Conservation (phyloP, 2,329 filamentous ascomycete genomes). For the Diplodia corticola region DNA sequence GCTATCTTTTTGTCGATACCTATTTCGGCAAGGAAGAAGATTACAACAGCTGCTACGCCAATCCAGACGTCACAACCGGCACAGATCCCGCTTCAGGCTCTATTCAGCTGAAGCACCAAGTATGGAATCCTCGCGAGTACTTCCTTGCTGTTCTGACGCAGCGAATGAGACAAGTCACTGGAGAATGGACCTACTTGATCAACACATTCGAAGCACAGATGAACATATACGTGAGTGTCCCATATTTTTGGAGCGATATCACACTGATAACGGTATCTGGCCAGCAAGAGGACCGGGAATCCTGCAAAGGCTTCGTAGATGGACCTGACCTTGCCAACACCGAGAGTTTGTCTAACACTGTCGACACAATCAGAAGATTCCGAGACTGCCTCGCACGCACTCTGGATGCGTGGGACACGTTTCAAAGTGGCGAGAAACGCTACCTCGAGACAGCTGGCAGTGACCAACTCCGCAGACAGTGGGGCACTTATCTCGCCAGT, state of each 20-base stretch:
- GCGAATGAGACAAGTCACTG: neutral
- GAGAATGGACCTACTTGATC: neutral
- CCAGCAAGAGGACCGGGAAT: neutral
- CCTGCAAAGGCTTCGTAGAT: neutral
- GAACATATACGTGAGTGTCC: neutral
- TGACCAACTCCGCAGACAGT: too few relatives aligned
- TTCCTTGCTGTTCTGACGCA: neutral
- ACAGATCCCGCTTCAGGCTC: neutral
- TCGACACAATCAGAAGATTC: neutral
- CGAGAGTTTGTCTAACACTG: neutral
- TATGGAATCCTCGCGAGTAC: constrained; percentile 1
- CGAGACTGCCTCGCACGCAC: too few relatives aligned
- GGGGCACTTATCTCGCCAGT: too few relatives aligned
- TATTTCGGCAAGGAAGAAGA: constrained; percentile 17
- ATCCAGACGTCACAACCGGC: too few relatives aligned
- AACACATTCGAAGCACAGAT: neutral
- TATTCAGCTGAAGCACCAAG: neutral
- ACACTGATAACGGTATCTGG: too few relatives aligned
- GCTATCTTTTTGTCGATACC: constrained; percentile 22
- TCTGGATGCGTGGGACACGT: too few relatives aligned
- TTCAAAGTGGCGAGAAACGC: too few relatives aligned
- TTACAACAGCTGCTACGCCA: constrained; percentile 7
- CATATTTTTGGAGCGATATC: neutral
- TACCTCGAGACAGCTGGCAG: too few relatives aligned
- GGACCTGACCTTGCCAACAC: neutral